Percentiles rank a stretch among this genome's conserved stretches.
phyloP scores from a whole-genome alignment of 192 early-diverging fungal species.

The Podila epicladia region DNA sequence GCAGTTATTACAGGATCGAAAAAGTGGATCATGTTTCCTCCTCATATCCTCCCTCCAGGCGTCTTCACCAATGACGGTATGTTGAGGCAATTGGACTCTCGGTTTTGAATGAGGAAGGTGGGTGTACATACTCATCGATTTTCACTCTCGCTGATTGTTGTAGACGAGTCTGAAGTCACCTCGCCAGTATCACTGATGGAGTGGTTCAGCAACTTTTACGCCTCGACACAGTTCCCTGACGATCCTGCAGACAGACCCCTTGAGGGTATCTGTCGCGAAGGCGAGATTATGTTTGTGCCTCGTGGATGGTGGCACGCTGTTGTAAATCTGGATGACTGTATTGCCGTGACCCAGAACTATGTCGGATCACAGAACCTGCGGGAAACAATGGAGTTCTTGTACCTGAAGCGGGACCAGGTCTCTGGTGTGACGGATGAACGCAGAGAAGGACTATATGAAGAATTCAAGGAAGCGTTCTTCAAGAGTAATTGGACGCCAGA shows the following conservation, averaged over 20 bases:
- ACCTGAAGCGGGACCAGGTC: constrained; percentile 47
- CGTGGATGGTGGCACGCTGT: constrained; percentile 82
- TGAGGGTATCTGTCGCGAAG: constrained; percentile 71
- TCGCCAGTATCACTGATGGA: constrained; percentile 74
- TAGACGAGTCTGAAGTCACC: constrained; percentile 76
- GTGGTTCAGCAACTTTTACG: constrained; percentile 74
- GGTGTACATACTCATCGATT: background rate
- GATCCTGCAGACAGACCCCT: constrained; percentile 53
- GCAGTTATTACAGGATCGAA: constrained; percentile 74
- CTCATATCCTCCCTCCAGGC: constrained; percentile 72
- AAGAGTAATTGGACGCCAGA: constrained; percentile 28
- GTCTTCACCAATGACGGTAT: constrained; percentile 67
- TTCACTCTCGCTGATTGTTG: background rate
- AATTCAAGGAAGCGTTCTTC: constrained; percentile 55
- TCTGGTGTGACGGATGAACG: constrained; percentile 47
- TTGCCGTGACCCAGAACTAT: constrained; percentile 82
- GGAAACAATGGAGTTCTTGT: constrained; percentile 50
- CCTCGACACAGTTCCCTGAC: constrained; percentile 53
- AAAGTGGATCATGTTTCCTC: constrained; percentile 79
- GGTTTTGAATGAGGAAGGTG: background rate
- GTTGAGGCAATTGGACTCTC: background rate
- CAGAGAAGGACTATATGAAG: constrained; percentile 53
- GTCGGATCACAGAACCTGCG: constrained; percentile 66
- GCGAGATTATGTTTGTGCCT: constrained; percentile 78
- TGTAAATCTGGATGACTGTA: constrained; percentile 72